A percentile compares a stretch with the other conserved stretches of the same genome.
phyloP scores from a whole-genome alignment of 129 eudicot species.

The Chrysanthemum lavandulifolium region DNA sequence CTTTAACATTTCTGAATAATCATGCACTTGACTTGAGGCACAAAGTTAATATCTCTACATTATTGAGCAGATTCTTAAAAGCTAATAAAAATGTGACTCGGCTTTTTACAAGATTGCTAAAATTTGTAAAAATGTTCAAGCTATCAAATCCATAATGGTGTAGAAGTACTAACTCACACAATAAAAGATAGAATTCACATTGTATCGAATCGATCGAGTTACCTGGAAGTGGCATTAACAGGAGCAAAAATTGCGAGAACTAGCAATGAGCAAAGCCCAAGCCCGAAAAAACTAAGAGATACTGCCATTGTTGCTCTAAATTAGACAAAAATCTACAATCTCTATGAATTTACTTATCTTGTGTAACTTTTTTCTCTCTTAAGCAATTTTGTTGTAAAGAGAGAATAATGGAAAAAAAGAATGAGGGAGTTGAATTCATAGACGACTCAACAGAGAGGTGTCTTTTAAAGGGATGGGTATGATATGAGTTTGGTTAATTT shows the following conservation, averaged over 20 bases:
- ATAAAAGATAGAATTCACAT: background rate
- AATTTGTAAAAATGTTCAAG: background rate
- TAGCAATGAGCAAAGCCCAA: constrained; percentile 30
- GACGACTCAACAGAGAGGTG: constrained; percentile 16
- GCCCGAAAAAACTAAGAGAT: constrained; percentile 21
- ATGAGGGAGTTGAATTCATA: constrained; percentile 9
- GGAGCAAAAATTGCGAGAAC: constrained; percentile 21
- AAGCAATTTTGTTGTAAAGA: constrained; percentile 11
- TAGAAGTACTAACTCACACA: background rate
- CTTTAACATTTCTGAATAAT: background rate
- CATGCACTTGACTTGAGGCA: too few relatives aligned
- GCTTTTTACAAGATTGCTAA: background rate
- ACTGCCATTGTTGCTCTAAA: constrained; percentile 42
- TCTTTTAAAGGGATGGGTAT: constrained; percentile 19
- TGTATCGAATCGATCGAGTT: background rate
- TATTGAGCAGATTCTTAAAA: too few relatives aligned
- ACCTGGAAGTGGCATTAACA: constrained; percentile 40
- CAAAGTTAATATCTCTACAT: too few relatives aligned
- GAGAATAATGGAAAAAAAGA: constrained; percentile 1
- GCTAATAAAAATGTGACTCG: too few relatives aligned
- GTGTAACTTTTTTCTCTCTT: background rate
- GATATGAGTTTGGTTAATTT: constrained; percentile 27
- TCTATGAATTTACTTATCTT: background rate
- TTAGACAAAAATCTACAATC: background rate
- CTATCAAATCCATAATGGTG: background rate